These are phyloP conservation scores for Angomonas deanei DNA, from an alignment of 208 protist genomes.

Conservation along the genomic window DNA sequence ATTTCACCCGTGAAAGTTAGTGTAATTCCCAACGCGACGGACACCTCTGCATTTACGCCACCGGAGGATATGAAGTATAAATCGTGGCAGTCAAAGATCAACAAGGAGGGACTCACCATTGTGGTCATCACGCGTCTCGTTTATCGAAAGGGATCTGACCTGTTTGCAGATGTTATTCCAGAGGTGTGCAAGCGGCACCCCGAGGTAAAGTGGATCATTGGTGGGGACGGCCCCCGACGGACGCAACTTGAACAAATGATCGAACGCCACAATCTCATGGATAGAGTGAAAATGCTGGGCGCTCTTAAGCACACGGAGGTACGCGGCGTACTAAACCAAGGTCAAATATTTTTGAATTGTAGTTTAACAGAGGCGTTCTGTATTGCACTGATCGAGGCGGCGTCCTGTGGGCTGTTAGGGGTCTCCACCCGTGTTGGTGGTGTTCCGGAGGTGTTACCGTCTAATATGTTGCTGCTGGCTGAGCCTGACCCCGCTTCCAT, in stretches of 20 bases:
- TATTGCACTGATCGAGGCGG: constrained; percentile 98
- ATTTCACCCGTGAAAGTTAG: constrained; percentile 90
- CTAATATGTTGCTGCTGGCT: constrained; percentile 90
- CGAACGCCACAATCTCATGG: constrained; percentile 94
- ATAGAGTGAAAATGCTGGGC: constrained; percentile 95
- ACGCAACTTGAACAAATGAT: constrained; percentile 96
- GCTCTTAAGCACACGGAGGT: constrained; percentile 90
- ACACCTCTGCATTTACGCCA: constrained; percentile 87
- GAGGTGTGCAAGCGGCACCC: constrained; percentile 91
- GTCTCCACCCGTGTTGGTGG: constrained; percentile 97
- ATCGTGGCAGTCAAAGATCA: constrained; percentile 80
- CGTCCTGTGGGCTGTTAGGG: constrained; percentile 91
- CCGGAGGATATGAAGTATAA: constrained; percentile 89
- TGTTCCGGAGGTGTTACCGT: constrained; percentile 96
- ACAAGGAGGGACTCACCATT: constrained; percentile 89
- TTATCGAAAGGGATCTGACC: constrained; percentile 96
- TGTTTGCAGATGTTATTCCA: constrained; percentile 96
- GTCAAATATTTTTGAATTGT: constrained; percentile 98
- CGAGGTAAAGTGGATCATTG: constrained; percentile 95
- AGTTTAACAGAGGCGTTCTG: constrained; percentile 99
- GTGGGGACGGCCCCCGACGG: constrained; percentile 95
- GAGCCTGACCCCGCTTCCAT: constrained; percentile 86
- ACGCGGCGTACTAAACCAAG: constrained; percentile 87
- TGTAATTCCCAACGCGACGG: constrained; percentile 98
- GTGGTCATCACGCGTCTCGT: constrained; percentile 95